Conservation (phyloP, 2,329 filamentous ascomycete species). For the Didymella lethalis region DNA sequence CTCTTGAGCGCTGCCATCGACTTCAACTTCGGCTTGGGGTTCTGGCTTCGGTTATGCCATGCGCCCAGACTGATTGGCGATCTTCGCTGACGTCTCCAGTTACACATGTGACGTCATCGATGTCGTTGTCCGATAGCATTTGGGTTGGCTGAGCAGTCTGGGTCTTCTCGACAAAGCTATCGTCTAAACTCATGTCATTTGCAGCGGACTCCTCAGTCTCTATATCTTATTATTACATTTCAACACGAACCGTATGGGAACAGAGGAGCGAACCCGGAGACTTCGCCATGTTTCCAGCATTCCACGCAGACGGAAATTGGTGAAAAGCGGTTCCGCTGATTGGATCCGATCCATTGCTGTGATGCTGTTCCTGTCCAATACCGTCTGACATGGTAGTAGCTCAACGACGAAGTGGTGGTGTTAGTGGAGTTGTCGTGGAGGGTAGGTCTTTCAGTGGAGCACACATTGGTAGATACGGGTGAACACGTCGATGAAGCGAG, state of each 20-base stretch:
- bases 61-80: not conserved
- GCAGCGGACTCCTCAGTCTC: not conserved
- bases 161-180: not conserved
- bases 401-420: not conserved
- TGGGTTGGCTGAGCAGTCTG: not conserved
- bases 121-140: not conserved
- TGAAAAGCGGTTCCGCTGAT: not conserved
- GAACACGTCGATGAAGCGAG: not conserved
- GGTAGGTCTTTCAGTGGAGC: not conserved
- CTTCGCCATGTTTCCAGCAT: not conserved
- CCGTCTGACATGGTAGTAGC: not conserved
- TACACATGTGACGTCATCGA: not conserved
- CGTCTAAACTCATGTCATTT: not conserved
- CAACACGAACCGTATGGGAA: not conserved
- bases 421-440: not conserved
- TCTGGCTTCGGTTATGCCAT: not conserved
- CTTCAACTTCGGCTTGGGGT: not conserved
- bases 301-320: not conserved
- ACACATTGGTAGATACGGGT: not conserved
- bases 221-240: not conserved
- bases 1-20: not conserved
- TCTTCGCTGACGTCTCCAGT: not conserved
- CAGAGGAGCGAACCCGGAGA: not conserved
- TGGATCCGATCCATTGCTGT: not conserved
- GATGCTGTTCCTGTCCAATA: not conserved